These are phyloP conservation scores for Russula compacta DNA, from an alignment of 768 basidiomycete genomes.

Conservation along the genomic window DNA sequence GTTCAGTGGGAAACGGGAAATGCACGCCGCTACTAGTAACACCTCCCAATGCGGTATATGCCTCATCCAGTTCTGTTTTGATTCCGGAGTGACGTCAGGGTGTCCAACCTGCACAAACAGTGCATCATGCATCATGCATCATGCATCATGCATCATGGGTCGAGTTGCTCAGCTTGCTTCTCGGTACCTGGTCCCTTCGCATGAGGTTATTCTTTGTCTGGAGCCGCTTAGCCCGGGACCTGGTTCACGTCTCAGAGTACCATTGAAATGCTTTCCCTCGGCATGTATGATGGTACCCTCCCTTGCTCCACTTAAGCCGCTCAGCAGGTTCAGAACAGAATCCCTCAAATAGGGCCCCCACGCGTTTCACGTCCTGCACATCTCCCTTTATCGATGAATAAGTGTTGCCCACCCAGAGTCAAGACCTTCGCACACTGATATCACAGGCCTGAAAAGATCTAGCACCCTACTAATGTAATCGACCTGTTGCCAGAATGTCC, in stretches of 20 bases:
- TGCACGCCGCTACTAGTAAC: not conserved
- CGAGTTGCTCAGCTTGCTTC: not conserved
- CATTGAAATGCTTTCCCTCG: too few relatives aligned
- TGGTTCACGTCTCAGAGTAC: not conserved
- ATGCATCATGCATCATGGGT: not conserved
- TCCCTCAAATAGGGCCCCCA: too few relatives aligned
- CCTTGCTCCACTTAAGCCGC: too few relatives aligned
- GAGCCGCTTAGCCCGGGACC: not conserved
- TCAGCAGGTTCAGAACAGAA: too few relatives aligned
- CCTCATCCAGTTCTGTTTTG: not conserved
- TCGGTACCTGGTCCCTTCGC: not conserved
- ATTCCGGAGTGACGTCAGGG: not conserved
- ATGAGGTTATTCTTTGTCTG: not conserved
- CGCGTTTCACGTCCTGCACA: too few relatives aligned
- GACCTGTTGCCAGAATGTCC: too few relatives aligned
- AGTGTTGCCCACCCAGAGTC: too few relatives aligned
- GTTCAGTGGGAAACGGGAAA: not conserved
- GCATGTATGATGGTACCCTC: too few relatives aligned
- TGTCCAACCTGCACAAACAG: not conserved
- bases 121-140: not conserved
- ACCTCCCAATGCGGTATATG: not conserved
- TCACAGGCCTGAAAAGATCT: too few relatives aligned
- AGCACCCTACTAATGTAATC: too few relatives aligned
- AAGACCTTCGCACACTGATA: too few relatives aligned
- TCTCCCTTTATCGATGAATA: too few relatives aligned